Conservation (phyloP, 768 basidiomycete genomes). For the Rhizopogon vulgaris region DNA sequence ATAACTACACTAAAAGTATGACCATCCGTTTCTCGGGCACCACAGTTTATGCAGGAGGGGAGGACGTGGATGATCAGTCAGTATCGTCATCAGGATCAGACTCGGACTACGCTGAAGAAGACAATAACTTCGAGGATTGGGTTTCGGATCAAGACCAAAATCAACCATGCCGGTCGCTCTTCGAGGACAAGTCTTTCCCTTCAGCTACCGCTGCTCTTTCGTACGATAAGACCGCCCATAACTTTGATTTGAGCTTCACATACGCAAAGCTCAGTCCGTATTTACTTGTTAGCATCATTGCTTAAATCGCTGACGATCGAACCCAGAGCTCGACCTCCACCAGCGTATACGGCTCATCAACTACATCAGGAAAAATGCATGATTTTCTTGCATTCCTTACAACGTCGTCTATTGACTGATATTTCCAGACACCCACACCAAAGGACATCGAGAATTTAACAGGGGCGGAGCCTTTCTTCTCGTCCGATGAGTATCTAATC, state of each 20-base stretch:
- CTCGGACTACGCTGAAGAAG: constrained; percentile 28
- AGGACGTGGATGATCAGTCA: constrained; percentile 9
- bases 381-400: not conserved
- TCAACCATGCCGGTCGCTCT: constrained; percentile 63
- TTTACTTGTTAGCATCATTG: not conserved
- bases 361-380: constrained; percentile 73
- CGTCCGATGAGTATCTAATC: constrained; percentile 72
- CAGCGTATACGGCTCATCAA: constrained; percentile 80
- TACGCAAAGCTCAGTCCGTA: constrained; percentile 52
- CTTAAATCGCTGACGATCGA: constrained; percentile 2
- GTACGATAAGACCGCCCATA: constrained; percentile 55
- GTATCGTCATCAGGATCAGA: constrained; percentile 19
- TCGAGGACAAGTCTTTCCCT: constrained; percentile 58
- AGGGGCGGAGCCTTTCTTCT: constrained; percentile 57
- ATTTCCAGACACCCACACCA: constrained; percentile 46
- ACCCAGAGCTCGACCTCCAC: constrained; percentile 69
- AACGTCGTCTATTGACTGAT: not conserved
- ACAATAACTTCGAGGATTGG: constrained; percentile 79
- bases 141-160: constrained; percentile 56
- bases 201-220: constrained; percentile 53
- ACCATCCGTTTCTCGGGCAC: constrained; percentile 22
- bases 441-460: constrained; percentile 40
- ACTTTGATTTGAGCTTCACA: constrained; percentile 53
- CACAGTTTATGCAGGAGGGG: not conserved
- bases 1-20: constrained; percentile 12